Base-by-base conservation (phyloP, 768 basidiomycete species). In the Lactarius quietus region DNA sequence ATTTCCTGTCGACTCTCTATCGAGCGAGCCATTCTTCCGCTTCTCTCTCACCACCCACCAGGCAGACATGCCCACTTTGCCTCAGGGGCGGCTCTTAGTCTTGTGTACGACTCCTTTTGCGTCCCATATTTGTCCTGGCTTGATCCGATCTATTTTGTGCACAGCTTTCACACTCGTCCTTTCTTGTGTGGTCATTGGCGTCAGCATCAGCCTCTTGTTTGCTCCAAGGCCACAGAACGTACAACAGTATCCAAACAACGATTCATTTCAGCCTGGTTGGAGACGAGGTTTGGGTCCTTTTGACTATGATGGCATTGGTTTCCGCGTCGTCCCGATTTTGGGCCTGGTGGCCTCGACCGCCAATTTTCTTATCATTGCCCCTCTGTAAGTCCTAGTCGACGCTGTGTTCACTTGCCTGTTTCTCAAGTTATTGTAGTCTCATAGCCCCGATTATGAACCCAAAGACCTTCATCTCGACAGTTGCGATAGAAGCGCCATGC, bases 401-500 rank as follows among this genome's bases (percentile, higher is more conserved):
- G 20, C 8, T 36, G 28, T 23, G 9, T 15, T n/a, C 33, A n/a
- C 18, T 20, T 7, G 2, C 17, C 23, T 3, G 39, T 45, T 43
- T 28, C 61, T 66, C 33, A 59, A 9, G 38, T 31, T 10, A 26
- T 29, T 15, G 38, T 52, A 66, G 65, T 14, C 57, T 66, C 29
- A 9, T 38, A n/a, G 33, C 20, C 20, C 43, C 65, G 23, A 9
- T 35, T 14, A 18, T 45, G n/a, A 62, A 48, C 29, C 57, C 57
- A 15, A 62, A 57, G 56, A 59, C 61, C 18, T 23, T 66, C 9
- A 4, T 66, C 28, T 36, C 61, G 20, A 26, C 33, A 10, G 65
- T 66, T 45, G 65, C 61, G 20, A 57, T 66, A n/a, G 65, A 66
- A 38, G 65, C 57, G 3, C 56, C 61, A 14, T 58, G 39, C 51